phyloP scores from a whole-genome alignment of 331 rosid genomes.

The Quercus phellos region DNA sequence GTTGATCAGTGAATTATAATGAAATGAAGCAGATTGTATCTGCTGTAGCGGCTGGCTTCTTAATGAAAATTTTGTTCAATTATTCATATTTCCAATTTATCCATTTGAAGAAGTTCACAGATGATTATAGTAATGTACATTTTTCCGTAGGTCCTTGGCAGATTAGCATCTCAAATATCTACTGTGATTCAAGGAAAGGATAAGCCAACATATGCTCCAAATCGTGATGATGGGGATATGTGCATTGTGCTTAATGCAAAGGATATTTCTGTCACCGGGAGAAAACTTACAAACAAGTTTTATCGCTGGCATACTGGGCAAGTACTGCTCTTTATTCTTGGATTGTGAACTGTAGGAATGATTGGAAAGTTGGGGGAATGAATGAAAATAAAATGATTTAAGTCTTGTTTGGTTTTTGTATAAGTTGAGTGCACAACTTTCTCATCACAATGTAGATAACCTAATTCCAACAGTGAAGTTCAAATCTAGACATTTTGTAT shows the following conservation, averaged over 20 bases:
- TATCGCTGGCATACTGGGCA: conserved; percentile 97
- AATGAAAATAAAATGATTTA: conserved; percentile 13
- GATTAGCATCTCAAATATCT: conserved; percentile 91
- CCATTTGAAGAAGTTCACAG: conserved; percentile 9
- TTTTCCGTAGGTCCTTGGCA: conserved; percentile 68
- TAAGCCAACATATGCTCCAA: conserved; percentile 85
- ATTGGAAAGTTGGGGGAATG: conserved; percentile 4
- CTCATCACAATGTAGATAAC: neutral
- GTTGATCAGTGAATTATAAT: neutral
- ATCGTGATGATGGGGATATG: conserved; percentile 95
- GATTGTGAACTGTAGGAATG: conserved; percentile 10
- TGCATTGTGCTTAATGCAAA: conserved; percentile 92
- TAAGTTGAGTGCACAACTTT: neutral
- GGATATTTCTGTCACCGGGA: conserved; percentile 79
- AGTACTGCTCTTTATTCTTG: conserved; percentile 18
- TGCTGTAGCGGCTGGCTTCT: neutral
- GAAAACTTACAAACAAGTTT: conserved; percentile 84
- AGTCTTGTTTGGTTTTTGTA: neutral
- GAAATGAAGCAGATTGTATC: conserved; percentile 1
- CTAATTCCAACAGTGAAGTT: neutral
- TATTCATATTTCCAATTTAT: neutral
- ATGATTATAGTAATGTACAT: neutral
- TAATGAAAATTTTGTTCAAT: neutral
- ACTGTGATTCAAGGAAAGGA: conserved; percentile 92
- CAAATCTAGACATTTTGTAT: neutral